Percentiles rank a stretch among this genome's conserved stretches.
phyloP scores from a whole-genome alignment of 176 grass and related monocot species.

The Tillandsia fasciculata region DNA sequence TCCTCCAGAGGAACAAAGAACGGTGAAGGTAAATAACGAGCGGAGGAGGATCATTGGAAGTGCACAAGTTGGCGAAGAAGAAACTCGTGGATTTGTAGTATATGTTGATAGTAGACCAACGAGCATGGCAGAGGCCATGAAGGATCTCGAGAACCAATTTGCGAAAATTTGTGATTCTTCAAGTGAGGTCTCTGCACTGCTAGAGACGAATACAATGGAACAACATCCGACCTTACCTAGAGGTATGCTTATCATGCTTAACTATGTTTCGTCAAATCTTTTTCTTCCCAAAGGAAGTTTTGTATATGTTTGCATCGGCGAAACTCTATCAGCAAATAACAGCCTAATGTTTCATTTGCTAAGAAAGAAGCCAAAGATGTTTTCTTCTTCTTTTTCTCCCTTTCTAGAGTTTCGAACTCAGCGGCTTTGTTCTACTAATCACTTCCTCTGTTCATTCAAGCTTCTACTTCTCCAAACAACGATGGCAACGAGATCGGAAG shows the following conservation, averaged over 20 bases:
- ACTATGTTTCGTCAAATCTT: neutral
- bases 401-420: neutral
- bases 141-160: conserved; percentile 51
- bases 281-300: neutral
- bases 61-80: conserved; percentile 33
- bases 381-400: too few relatives aligned
- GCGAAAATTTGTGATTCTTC: conserved; percentile 34
- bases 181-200: conserved; percentile 42
- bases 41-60: conserved; percentile 25
- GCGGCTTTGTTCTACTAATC: neutral
- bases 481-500: conserved; percentile 24
- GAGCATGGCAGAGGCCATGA: conserved; percentile 71
- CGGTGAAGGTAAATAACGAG: conserved; percentile 30
- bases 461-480: conserved; percentile 16
- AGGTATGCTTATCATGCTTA: conserved; percentile 12
- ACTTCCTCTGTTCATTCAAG: conserved; percentile 32
- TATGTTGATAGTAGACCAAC: conserved; percentile 44
- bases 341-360: neutral
- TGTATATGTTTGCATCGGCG: neutral
- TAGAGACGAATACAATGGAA: conserved; percentile 36
- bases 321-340: neutral
- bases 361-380: neutral
- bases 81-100: conserved; percentile 53
- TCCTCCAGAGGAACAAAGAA: conserved; percentile 1
- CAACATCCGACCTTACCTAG: conserved; percentile 7